Percentiles rank a stretch among this genome's conserved stretches.
Conservation (phyloP, 306 rosid species). For the Cucurbita maxima region DNA sequence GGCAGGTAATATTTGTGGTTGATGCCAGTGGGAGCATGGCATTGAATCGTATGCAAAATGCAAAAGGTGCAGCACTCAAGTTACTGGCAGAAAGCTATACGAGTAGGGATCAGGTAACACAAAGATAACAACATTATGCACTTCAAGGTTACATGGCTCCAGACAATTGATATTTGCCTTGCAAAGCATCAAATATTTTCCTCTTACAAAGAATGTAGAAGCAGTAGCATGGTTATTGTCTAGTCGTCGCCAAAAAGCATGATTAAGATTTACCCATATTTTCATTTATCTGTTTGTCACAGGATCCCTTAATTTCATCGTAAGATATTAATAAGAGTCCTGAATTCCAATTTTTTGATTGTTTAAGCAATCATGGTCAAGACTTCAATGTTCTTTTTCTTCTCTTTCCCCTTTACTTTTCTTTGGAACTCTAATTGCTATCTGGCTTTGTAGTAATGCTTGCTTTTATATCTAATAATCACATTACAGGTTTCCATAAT, state of each 20-base stretch:
- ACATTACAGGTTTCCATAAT: conserved; percentile 67
- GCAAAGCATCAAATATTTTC: not conserved
- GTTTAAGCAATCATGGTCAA: not conserved
- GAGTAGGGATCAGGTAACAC: conserved; percentile 85
- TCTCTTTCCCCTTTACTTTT: not conserved
- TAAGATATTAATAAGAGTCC: not conserved
- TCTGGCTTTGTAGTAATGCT: not conserved
- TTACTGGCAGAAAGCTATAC: conserved; percentile 95
- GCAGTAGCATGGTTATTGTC: not conserved
- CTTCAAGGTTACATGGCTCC: conserved; percentile 1
- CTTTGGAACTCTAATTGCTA: not conserved
- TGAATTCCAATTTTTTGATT: not conserved
- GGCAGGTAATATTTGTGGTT: conserved; percentile 87
- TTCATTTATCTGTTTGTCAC: not conserved
- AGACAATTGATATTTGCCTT: not conserved
- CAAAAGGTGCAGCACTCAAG: conserved; percentile 97
- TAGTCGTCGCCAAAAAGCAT: not conserved
- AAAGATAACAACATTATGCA: conserved; percentile 4
- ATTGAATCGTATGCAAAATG: conserved; percentile 95
- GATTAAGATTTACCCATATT: not conserved
- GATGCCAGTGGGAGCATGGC: conserved; percentile 99
- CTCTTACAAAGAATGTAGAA: not conserved
- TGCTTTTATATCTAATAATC: not conserved
- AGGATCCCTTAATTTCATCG: not conserved
- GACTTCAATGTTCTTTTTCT: not conserved